Conservation (phyloP, 441 rosid genomes). For the Erodium trifolium region DNA sequence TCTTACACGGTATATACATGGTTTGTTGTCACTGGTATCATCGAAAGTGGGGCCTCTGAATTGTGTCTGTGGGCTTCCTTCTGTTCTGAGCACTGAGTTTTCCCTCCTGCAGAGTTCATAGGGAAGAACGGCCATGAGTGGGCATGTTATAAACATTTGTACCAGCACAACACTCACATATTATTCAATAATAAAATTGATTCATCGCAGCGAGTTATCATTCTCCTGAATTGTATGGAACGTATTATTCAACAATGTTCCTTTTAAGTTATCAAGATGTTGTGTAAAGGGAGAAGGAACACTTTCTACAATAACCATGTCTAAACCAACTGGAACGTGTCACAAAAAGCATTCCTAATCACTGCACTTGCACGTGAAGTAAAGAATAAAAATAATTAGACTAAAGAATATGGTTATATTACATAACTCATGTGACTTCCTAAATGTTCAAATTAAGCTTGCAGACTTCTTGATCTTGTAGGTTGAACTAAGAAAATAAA, state of each 20-base stretch:
- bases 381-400: neutral
- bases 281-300: neutral
- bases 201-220: neutral
- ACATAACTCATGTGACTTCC: neutral
- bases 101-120: slow-evolving; percentile 22
- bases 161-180: neutral
- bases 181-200: neutral
- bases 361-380: neutral
- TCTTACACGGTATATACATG: slow-evolving; percentile 21
- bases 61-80: slow-evolving; percentile 9
- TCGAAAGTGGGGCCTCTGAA: slow-evolving; percentile 21
- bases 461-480: neutral
- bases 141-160: neutral
- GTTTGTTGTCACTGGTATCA: slow-evolving; percentile 9
- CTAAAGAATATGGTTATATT: neutral
- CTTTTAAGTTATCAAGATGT: neutral
- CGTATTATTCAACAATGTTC: neutral
- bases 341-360: neutral
- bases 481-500: neutral
- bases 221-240: neutral
- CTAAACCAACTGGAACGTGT: neutral
- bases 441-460: neutral
- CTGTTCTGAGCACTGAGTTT: slow-evolving; percentile 17
- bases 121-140: neutral
- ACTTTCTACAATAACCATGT: neutral